Evolutionary conservation across 768 basidiomycete genomes (phyloP).

Genomic region (Termitomyces sp.): DNA sequence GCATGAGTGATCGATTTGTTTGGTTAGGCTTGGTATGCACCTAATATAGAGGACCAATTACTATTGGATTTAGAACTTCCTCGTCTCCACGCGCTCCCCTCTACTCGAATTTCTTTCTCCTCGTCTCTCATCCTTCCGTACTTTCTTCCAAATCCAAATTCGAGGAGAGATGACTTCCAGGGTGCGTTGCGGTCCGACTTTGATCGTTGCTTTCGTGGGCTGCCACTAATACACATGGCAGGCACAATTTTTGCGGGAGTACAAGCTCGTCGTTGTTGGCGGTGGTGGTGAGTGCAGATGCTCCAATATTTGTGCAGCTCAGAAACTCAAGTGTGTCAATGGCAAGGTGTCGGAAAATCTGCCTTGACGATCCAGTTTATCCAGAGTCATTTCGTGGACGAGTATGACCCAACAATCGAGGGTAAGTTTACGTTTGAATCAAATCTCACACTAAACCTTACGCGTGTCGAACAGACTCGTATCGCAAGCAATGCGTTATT

Average conservation of each 20-base stretch:
- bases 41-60: slow-evolving; percentile 5
- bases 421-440: slow-evolving; percentile 33
- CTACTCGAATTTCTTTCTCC: slow-evolving; percentile 1
- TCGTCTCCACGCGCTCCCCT: slow-evolving; percentile 10
- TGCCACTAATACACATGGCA: slow-evolving; percentile 22
- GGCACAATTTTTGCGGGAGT: slow-evolving; percentile 92
- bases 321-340: not conserved
- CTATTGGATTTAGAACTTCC: slow-evolving; percentile 1
- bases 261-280: slow-evolving; percentile 98
- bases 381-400: slow-evolving; percentile 90
- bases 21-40: slow-evolving; percentile 12
- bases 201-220: not conserved
- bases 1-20: slow-evolving; percentile 8
- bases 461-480: slow-evolving; percentile 60
- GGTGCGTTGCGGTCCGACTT: slow-evolving; percentile 18
- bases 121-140: slow-evolving; percentile 1
- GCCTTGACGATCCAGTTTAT: slow-evolving; percentile 98
- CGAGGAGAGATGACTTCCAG: slow-evolving; percentile 30
- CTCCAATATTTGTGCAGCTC: not conserved
- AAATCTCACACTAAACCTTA: not conserved
- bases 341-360: slow-evolving; percentile 60
- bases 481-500: slow-evolving; percentile 94
- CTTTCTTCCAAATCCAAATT: not conserved
- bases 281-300: slow-evolving; percentile 74
- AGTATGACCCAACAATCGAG: slow-evolving; percentile 95